Base-by-base conservation (phyloP, 2,329 filamentous ascomycete species). In the Penicillium sp. region DNA sequence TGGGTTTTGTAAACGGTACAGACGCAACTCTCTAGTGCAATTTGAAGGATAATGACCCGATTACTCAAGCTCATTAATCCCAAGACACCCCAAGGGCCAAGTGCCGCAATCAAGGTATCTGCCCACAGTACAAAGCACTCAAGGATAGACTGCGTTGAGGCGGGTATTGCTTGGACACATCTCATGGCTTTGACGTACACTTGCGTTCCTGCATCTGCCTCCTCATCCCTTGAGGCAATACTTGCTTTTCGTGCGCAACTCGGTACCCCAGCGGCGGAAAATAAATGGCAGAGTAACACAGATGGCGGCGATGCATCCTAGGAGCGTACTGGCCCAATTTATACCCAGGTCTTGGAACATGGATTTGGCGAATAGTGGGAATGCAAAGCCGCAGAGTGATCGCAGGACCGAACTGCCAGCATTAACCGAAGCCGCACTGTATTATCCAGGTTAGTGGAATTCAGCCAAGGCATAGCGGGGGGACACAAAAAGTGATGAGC, bases 321-420 rank as follows among this genome's bases (percentile, higher is more conserved):
- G 68, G 11, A 78, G 53, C 1, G 75, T 77, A 15, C 68, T 62
- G 5, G 75, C 75, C 75, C 75, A 78, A 35, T 76, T 69, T 1
- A 78, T 62, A 1, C 72, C 70, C 58, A 78, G 58, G 5, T 69
- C 70, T 15, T 73, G 38, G 49, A 77, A 77, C 73, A 78, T 75
- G 21, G 73, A 71, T 21, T 54, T 68, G 0, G 75, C 59, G 44
- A 76, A 77, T 2, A 77, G 62, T 0, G 75, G 75, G n/a, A 77
- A 77, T 0, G 65, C 67, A 6, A 71, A 66, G 4, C 70, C 75
- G 7, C 75, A 56, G 2, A 69, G 52, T 3, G 75, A 76, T 5
- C 75, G 73, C 17, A 76, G 62, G 7, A 76, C 71, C 23, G 73
- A 72, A 35, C 74, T 76, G 6, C 71, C 74, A 15, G 75, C 74